Evolutionary conservation across 2,329 filamentous ascomycete species (phyloP).

Genomic region (Ophiostoma novo-ulmi): DNA sequence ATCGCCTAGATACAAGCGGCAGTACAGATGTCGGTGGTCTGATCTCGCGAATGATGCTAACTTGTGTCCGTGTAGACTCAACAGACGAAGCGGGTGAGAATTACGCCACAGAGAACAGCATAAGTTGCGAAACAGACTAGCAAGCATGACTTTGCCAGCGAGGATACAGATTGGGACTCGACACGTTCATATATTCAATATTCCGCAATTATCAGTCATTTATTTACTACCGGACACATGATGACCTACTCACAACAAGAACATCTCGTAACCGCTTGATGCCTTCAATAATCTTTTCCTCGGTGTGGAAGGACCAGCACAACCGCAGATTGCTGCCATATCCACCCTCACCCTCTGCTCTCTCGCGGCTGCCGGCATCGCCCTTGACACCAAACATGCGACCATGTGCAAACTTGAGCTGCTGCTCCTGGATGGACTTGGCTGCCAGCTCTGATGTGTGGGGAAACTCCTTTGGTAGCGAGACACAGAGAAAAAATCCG

Average conservation of each 20-base stretch:
- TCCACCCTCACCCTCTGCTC: conserved; percentile 28
- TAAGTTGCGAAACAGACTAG: not conserved
- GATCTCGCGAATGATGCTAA: not conserved
- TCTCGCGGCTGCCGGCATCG: conserved; percentile 29
- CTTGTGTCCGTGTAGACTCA: not conserved
- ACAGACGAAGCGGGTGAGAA: not conserved
- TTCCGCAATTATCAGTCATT: too few relatives aligned
- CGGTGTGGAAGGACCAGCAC: conserved; percentile 56
- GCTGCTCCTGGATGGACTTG: conserved; percentile 48
- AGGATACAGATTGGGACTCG: too few relatives aligned
- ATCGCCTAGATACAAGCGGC: not conserved
- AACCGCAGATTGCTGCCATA: conserved; percentile 50
- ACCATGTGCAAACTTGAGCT: conserved; percentile 52
- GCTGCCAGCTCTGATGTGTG: conserved; percentile 32
- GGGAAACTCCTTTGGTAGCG: conserved; percentile 39
- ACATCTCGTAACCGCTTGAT: conserved; percentile 43
- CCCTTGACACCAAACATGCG: conserved; percentile 48
- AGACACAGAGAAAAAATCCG: conserved; percentile 63
- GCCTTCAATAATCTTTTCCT: conserved; percentile 49
- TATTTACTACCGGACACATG: not conserved
- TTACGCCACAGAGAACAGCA: not conserved
- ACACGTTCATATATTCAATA: too few relatives aligned
- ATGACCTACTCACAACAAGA: not conserved
- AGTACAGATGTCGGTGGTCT: not conserved
- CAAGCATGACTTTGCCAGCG: too few relatives aligned